These are phyloP conservation scores for Calendula officinalis DNA, from an alignment of 129 eudicot genomes.

Conservation along the genomic window DNA sequence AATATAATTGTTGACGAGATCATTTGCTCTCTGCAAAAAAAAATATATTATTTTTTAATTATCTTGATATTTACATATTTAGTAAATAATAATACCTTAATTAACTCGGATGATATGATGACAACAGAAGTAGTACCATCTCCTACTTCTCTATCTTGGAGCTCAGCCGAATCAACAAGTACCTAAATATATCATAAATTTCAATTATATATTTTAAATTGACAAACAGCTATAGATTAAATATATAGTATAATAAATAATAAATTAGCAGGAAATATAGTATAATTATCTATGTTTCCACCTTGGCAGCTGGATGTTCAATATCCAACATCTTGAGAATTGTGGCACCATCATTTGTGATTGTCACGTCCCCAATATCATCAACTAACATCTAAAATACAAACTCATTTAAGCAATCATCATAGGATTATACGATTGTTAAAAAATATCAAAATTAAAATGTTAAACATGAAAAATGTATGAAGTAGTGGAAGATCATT, in stretches of 20 bases:
- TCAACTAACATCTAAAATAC: slow-evolving; percentile 84
- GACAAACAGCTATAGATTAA: not conserved
- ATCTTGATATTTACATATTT: not conserved
- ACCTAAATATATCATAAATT: slow-evolving; percentile 41
- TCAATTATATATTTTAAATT: not conserved
- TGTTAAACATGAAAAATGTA: too few species aligned
- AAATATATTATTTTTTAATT: not conserved
- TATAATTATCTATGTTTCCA: slow-evolving; percentile 2
- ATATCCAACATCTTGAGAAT: slow-evolving; percentile 95
- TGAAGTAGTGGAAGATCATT: too few species aligned
- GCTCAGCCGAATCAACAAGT: slow-evolving; percentile 95
- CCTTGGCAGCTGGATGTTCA: slow-evolving; percentile 99
- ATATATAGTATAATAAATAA: too few species aligned
- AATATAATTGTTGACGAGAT: slow-evolving; percentile 85
- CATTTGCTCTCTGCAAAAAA: slow-evolving; percentile 76
- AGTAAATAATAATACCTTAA: slow-evolving; percentile 50
- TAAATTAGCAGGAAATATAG: not conserved
- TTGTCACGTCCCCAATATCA: slow-evolving; percentile 95
- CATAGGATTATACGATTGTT: too few species aligned
- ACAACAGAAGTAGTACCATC: slow-evolving; percentile 99
- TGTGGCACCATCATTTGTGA: slow-evolving; percentile 97
- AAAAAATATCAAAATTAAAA: not conserved
- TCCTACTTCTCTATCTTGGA: slow-evolving; percentile 99
- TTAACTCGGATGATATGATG: slow-evolving; percentile 94
- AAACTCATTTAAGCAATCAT: slow-evolving; percentile 3